Evolutionary conservation across 768 basidiomycete genomes (phyloP), one percentile per base, ranked within the genome.

Genomic region (Termitomyces bulborhizus): DNA sequence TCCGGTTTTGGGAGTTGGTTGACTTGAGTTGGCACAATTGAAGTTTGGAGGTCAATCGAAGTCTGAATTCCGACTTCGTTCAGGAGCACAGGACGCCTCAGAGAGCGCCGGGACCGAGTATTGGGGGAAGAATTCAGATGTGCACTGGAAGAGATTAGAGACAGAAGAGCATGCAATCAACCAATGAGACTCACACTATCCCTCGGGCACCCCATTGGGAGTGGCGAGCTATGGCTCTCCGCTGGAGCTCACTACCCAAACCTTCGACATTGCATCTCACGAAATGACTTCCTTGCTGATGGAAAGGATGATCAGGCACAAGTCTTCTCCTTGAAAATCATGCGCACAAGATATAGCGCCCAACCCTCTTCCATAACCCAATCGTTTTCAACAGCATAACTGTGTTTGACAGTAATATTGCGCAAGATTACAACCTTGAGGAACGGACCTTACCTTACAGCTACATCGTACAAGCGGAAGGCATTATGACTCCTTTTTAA

Each of bases 311-410:
- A 60, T 34, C 36, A 56, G 53, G 26, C 53, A 55, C 13, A 53
- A 31, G 9, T 24, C 48, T 16, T 9, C 9, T 21, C 12, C 26
- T 2, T 21, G 24, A 48, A 21, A 15, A n/a, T 27, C 42, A 57
- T 40, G 27, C 67, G 44, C 46, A 86, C 85, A 61, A 89, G 69
- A 62, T 78, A 88, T 29, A 86, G 67, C 16, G 76, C 82, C 80
- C 81, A 85, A 7, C 83, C 87, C 67, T 88, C 86, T 66, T 90
- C 87, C 49, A 85, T 71, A 7, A 82, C 66, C 86, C 86, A 90
- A 55, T 85, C 83, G 53, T 86, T 80, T 59, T 82, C 82, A 12
- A 81, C 76, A 4, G 85, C 81, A 29, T 85, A 73, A 57, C 85
- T 86, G 7, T 32, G 41, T 11, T 55, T 34, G 18, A 36, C 50